These are phyloP conservation scores for Neoboletus brunneissimus DNA, from an alignment of 768 basidiomycete genomes.

Conservation along the genomic window DNA sequence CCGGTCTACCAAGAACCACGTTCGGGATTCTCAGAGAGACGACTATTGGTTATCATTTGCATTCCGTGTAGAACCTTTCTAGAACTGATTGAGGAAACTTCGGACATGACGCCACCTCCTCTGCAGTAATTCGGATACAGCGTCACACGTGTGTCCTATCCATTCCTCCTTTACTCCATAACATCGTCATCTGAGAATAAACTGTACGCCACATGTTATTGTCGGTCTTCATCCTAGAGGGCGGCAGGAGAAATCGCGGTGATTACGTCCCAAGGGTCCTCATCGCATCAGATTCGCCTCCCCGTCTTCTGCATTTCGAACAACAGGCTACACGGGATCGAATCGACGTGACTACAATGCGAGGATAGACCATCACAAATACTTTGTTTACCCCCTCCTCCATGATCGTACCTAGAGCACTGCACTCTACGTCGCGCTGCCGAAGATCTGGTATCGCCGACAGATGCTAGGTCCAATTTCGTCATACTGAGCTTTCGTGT, in stretches of 20 bases:
- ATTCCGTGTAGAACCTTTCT: neutral
- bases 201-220: neutral
- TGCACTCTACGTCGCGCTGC: slow-evolving; percentile 65
- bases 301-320: slow-evolving; percentile 6
- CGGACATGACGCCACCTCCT: no score
- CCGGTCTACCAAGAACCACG: neutral
- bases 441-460: slow-evolving; percentile 91
- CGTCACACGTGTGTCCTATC: neutral
- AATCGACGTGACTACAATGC: neutral
- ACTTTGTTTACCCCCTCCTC: neutral
- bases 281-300: neutral
- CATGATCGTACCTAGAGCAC: neutral
- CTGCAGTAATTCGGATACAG: neutral
- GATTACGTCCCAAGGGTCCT: neutral
- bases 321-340: neutral
- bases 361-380: neutral
- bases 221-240: slow-evolving; percentile 14
- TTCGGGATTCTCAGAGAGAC: neutral
- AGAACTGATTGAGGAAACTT: neutral
- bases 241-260: neutral
- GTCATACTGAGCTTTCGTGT: slow-evolving; percentile 92
- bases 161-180: neutral
- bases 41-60: neutral
- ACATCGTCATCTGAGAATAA: neutral
- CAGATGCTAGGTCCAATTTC: slow-evolving; percentile 91